Evolutionary conservation across 768 basidiomycete species (phyloP), one percentile per base, ranked within the genome.

Genomic region (Amanita pseudoporphyria): DNA sequence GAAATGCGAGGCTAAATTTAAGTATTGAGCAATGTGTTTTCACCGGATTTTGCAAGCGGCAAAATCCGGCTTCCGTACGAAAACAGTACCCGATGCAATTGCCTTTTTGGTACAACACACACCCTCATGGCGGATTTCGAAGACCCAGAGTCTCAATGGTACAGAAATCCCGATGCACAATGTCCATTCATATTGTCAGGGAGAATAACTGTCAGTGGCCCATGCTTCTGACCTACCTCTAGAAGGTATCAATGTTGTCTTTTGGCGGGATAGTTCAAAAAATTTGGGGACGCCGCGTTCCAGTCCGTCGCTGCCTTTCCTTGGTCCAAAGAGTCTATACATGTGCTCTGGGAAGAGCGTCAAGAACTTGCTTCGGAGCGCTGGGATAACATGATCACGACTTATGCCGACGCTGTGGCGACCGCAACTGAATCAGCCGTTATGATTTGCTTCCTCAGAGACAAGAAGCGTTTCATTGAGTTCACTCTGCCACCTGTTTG

Each of bases 391-490:
- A 69, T 79, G 65, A 59, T 78, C 14, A 56, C 67, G 5, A 60
- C 70, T 36, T 84, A 73, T 66, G 63, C 68, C 41, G 77, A 79
- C 45, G 67, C 76, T 26, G 64, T 81, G 48, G 73, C 73, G 41
- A 71, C 80, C 6, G 75, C 72, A 39, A 66, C 73, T 24, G 58
- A 54, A 36, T 58, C 56, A 18, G 55, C 56, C 47, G 57, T 70
- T 33, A 72, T 60, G 62, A 62, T 66, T 47, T 72, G 60, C 57
- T 76, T 58, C 60, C 64, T 60, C 31, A 64, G 56, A 32, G 52
- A 62, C 43, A 58, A 60, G n/a, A 62, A 53, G 35, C 38, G 53
- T 18, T 67, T 69, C 6, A 47, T 72, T 40, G 64, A 62, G 38
- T 58, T 76, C 32, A 67, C 64, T 42, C 57, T 77, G 9, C 64